phyloP scores from a whole-genome alignment of 2,329 filamentous ascomycete species.

The Penicillium sp. region DNA sequence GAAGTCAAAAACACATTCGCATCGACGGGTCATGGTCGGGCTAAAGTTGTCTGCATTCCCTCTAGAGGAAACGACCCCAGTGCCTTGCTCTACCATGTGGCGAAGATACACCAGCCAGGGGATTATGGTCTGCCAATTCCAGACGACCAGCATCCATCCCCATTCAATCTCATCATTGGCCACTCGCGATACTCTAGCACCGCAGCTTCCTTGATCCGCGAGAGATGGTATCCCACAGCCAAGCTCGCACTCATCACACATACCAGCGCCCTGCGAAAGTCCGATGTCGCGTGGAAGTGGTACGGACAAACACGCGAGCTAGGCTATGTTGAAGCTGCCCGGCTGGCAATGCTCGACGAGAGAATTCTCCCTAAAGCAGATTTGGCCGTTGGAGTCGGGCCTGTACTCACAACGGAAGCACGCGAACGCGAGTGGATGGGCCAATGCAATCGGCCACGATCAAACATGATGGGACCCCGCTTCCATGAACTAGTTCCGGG shows the following conservation, averaged over 20 bases:
- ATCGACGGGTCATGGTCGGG: not conserved
- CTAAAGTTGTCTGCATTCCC: not conserved
- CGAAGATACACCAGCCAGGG: not conserved
- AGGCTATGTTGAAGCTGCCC: not conserved
- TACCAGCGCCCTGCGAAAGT: not conserved
- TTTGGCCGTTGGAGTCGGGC: not conserved
- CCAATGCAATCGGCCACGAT: not conserved
- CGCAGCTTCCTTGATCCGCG: not conserved
- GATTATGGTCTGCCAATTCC: not conserved
- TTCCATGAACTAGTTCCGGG: not conserved
- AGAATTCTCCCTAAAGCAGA: conserved; percentile 1
- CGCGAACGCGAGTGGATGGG: not conserved
- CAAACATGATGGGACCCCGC: not conserved
- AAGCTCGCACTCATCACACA: conserved; percentile 1
- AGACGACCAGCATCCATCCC: not conserved
- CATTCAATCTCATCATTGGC: conserved; percentile 1
- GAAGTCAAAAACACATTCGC: not conserved
- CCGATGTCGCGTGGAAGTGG: not conserved
- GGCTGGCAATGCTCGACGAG: not conserved
- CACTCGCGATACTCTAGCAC: conserved; percentile 1
- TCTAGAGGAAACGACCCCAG: not conserved
- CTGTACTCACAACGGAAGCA: not conserved
- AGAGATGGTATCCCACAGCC: conserved; percentile 1
- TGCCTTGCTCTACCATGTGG: not conserved
- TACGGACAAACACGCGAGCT: not conserved